Conservation (phyloP, 768 basidiomycete genomes). For the Podaxis sp. region DNA sequence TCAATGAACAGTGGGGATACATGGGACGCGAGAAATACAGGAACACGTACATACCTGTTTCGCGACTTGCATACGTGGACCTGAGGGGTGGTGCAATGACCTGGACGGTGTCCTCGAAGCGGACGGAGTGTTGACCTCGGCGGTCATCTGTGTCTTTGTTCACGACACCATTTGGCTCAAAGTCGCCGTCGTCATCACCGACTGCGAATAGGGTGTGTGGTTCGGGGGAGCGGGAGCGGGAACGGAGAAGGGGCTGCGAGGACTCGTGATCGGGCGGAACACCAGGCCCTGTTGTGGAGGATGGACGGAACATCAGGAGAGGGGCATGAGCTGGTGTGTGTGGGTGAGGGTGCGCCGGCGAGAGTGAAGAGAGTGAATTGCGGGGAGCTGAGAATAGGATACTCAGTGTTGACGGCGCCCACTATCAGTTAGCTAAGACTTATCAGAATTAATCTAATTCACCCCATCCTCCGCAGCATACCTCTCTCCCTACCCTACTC, state of each 20-base stretch:
- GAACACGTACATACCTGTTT: conserved; percentile 64
- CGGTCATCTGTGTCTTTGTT: conserved; percentile 4
- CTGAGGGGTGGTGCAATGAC: conserved; percentile 67
- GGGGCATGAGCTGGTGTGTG: conserved; percentile 10
- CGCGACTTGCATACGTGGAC: conserved; percentile 76
- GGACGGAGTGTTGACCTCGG: conserved; percentile 41
- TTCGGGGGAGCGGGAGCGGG: conserved; percentile 40
- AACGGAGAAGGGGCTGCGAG: conserved; percentile 58
- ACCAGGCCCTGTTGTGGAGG: conserved; percentile 29
- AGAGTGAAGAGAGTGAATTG: too few relatives aligned
- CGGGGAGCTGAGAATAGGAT: too few relatives aligned
- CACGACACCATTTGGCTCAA: conserved; percentile 27
- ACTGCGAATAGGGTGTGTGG: conserved; percentile 51
- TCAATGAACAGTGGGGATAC: conserved; percentile 7
- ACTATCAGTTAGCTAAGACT: neutral
- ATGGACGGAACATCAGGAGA: conserved; percentile 27
- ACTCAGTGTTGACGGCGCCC: too few relatives aligned
- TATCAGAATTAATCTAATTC: neutral
- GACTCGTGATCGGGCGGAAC: conserved; percentile 37
- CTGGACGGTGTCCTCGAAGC: conserved; percentile 69
- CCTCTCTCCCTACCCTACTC: neutral
- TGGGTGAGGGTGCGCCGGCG: neutral
- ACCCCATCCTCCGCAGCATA: neutral
- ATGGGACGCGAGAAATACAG: neutral
- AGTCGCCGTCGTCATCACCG: conserved; percentile 50